Percentiles rank a stretch among this genome's conserved stretches.
Conservation (phyloP, 2,329 filamentous ascomycete genomes). For the Podosphaera aphanis region DNA sequence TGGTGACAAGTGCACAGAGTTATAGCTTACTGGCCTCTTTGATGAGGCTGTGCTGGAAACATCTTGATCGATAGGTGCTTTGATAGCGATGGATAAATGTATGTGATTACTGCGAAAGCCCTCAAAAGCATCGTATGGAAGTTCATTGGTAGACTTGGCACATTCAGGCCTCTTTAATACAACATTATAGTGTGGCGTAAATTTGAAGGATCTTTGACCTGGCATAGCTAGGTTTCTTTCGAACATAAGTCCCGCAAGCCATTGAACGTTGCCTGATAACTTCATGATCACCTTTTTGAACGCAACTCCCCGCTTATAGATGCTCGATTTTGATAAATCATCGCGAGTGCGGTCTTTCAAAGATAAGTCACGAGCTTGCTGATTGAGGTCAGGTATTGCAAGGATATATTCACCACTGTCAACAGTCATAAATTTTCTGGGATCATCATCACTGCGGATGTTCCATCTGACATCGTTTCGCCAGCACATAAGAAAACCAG, state of each 20-base stretch:
- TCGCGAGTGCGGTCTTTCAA: slow-evolving; percentile 27
- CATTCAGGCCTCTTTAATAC: slow-evolving; percentile 60
- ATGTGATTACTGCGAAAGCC: slow-evolving; percentile 96
- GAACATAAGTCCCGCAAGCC: slow-evolving; percentile 77
- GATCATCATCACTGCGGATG: slow-evolving; percentile 65
- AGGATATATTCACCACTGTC: slow-evolving; percentile 89
- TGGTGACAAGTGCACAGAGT: slow-evolving; percentile 81
- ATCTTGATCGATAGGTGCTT: slow-evolving; percentile 66
- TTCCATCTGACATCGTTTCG: slow-evolving; percentile 78
- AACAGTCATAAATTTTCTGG: slow-evolving; percentile 82
- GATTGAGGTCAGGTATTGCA: slow-evolving; percentile 79
- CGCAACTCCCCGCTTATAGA: slow-evolving; percentile 46
- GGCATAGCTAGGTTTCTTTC: slow-evolving; percentile 50
- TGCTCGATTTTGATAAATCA: slow-evolving; percentile 30
- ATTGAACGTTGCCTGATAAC: slow-evolving; percentile 83
- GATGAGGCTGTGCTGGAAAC: slow-evolving; percentile 54
- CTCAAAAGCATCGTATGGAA: slow-evolving; percentile 70
- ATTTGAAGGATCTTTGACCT: slow-evolving; percentile 59
- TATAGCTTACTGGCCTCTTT: slow-evolving; percentile 72
- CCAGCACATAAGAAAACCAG: slow-evolving; percentile 97
- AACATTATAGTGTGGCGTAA: slow-evolving; percentile 80
- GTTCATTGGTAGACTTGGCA: slow-evolving; percentile 32
- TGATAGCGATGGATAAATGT: slow-evolving; percentile 77
- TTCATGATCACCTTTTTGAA: slow-evolving; percentile 99
- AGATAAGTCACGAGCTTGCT: slow-evolving; percentile 43